Evolutionary conservation across 306 rosid species (phyloP).

Genomic region (Rosa chinensis): DNA sequence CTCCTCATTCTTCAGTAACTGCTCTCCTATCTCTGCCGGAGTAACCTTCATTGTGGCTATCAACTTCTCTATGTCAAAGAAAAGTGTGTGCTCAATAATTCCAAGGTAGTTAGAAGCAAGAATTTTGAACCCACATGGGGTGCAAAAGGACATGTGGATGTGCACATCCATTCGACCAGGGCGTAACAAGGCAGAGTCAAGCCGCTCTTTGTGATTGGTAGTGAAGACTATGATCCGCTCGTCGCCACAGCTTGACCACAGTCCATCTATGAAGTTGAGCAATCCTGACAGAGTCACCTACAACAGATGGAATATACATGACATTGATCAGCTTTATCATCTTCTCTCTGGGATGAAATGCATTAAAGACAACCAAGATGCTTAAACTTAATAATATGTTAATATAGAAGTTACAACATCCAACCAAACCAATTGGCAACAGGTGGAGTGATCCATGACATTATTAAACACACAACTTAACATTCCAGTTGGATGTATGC

Average conservation of each 20-base stretch:
- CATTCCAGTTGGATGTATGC: too few species aligned
- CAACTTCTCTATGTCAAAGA: slow-evolving; percentile 15
- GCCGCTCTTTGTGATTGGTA: slow-evolving; percentile 27
- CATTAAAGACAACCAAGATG: neutral
- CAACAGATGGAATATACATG: neutral
- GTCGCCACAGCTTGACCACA: slow-evolving; percentile 40
- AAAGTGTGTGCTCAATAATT: slow-evolving; percentile 23
- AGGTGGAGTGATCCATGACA: too few species aligned
- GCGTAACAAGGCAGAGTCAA: slow-evolving; percentile 34
- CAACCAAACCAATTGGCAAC: too few species aligned
- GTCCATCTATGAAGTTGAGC: slow-evolving; percentile 37
- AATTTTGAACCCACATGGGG: slow-evolving; percentile 26
- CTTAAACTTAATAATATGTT: neutral
- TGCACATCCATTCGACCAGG: slow-evolving; percentile 42
- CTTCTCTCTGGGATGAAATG: neutral
- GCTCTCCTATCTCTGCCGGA: slow-evolving; percentile 29
- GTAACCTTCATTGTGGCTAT: slow-evolving; percentile 1
- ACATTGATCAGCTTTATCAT: neutral
- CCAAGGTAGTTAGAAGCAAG: slow-evolving; percentile 27
- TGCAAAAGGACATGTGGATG: slow-evolving; percentile 36
- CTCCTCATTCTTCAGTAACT: slow-evolving; percentile 32
- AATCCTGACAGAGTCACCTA: slow-evolving; percentile 36
- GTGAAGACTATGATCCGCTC: slow-evolving; percentile 40
- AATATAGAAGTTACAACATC: too few species aligned
- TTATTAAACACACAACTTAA: too few species aligned